These are phyloP conservation scores for Choiromyces venosus DNA, from an alignment of 495 filamentous ascomycete species.

Conservation along the genomic window DNA sequence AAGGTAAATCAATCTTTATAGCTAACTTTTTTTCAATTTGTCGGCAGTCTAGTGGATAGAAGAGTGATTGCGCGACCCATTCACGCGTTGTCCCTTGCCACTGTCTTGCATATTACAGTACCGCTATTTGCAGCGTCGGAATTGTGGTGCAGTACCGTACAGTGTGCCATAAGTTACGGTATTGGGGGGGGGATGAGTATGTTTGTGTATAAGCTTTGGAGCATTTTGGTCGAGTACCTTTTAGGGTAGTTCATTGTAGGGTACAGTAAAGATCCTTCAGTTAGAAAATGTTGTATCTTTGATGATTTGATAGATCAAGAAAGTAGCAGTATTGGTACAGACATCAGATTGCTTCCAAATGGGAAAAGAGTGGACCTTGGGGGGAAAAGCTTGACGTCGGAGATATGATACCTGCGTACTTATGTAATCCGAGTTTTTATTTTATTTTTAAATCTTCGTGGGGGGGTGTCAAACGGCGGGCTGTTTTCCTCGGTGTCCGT, in stretches of 20 bases:
- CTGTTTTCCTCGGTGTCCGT: not conserved
- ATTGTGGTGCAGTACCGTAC: not conserved
- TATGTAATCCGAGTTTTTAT: conserved; percentile 1
- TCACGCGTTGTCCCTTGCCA: not conserved
- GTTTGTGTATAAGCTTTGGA: not conserved
- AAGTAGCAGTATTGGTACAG: not conserved
- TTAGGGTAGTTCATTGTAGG: not conserved
- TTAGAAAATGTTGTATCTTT: not conserved
- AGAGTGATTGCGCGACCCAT: not conserved
- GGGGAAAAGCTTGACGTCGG: not conserved
- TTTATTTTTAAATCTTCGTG: not conserved
- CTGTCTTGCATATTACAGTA: not conserved
- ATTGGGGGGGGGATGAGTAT: not conserved
- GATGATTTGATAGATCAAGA: not conserved
- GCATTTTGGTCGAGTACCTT: not conserved
- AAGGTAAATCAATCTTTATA: not conserved
- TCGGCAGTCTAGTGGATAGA: not conserved
- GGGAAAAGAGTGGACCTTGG: not conserved
- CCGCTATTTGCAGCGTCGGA: not conserved
- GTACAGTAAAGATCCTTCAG: not conserved
- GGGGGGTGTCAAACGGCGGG: not conserved
- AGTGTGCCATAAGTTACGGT: not conserved
- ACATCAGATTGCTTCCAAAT: not conserved
- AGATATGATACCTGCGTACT: not conserved
- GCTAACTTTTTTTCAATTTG: not conserved